Conservation (phyloP, 1,284 basidiomycete genomes). For the Trametes versicolor region DNA sequence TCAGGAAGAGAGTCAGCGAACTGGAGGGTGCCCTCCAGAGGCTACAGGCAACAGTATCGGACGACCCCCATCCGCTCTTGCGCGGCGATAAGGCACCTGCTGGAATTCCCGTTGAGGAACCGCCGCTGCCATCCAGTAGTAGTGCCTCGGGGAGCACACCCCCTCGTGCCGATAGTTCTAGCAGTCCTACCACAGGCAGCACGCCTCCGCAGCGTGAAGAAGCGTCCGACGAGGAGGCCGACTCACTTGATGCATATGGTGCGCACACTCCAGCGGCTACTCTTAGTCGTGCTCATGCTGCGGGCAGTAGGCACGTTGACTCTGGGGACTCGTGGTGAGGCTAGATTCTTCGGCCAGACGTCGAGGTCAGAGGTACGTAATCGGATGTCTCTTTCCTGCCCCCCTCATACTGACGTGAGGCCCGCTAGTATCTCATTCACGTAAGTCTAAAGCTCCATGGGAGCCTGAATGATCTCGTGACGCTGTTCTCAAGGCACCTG, state of each 20-base stretch:
- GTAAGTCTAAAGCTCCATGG: slow-evolving; percentile 46
- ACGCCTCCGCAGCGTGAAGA: background rate
- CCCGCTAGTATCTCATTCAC: slow-evolving; percentile 58
- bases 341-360: slow-evolving; percentile 67
- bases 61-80: slow-evolving; percentile 58
- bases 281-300: background rate
- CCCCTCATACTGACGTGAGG: background rate
- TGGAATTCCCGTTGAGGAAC: background rate
- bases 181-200: slow-evolving; percentile 7
- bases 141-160: slow-evolving; percentile 13
- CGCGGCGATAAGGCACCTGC: slow-evolving; percentile 27
- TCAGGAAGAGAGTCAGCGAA: slow-evolving; percentile 67
- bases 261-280: slow-evolving; percentile 4
- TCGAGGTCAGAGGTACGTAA: slow-evolving; percentile 67
- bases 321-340: slow-evolving; percentile 62
- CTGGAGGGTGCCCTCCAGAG: slow-evolving; percentile 64
- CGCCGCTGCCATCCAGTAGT: slow-evolving; percentile 1
- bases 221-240: slow-evolving; percentile 50
- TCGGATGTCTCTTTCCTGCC: slow-evolving; percentile 10
- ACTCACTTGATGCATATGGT: slow-evolving; percentile 67
- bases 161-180: slow-evolving; percentile 14
- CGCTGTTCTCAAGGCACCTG: slow-evolving; percentile 32
- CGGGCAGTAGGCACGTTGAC: slow-evolving; percentile 63
- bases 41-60: slow-evolving; percentile 58
- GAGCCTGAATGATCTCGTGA: background rate